These are phyloP conservation scores for Nephelium lappaceum DNA, from an alignment of 345 rosid species.

Conservation along the genomic window DNA sequence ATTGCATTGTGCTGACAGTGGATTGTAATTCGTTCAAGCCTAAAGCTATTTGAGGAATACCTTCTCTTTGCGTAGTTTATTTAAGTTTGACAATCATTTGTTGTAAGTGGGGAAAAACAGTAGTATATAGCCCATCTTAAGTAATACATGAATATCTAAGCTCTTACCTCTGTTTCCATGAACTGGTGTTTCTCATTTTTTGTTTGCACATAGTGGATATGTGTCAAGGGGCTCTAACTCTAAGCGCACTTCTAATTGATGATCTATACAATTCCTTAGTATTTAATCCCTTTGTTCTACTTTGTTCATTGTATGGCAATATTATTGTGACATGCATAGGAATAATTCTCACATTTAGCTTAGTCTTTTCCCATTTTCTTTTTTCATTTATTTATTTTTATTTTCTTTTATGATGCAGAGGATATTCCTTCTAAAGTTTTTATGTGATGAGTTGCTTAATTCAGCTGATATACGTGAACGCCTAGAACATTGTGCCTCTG, in stretches of 20 bases:
- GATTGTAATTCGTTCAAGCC: neutral
- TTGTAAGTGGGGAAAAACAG: neutral
- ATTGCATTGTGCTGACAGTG: neutral
- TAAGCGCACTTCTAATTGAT: constrained; percentile 5
- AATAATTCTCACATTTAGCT: neutral
- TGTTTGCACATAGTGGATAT: neutral
- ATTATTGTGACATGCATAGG: neutral
- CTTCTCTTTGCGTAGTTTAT: neutral
- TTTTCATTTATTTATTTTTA: neutral
- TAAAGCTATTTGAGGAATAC: neutral
- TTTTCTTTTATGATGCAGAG: constrained; percentile 29
- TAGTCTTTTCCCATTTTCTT: neutral
- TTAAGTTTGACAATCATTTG: neutral
- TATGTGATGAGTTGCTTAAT: constrained; percentile 40
- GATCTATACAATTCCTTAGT: neutral
- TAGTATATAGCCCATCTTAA: neutral
- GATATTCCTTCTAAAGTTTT: constrained; percentile 34
- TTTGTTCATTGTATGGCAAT: neutral
- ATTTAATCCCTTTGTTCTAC: neutral
- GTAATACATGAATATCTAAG: neutral
- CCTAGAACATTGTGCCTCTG: constrained; percentile 35
- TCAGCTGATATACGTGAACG: constrained; percentile 31
- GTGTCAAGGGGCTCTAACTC: neutral
- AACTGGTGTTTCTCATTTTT: neutral
- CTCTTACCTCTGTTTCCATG: neutral